Percentiles rank a stretch among this genome's conserved stretches.
Conservation (phyloP, 257 asterid genomes). For the Hygrophila difformis region DNA sequence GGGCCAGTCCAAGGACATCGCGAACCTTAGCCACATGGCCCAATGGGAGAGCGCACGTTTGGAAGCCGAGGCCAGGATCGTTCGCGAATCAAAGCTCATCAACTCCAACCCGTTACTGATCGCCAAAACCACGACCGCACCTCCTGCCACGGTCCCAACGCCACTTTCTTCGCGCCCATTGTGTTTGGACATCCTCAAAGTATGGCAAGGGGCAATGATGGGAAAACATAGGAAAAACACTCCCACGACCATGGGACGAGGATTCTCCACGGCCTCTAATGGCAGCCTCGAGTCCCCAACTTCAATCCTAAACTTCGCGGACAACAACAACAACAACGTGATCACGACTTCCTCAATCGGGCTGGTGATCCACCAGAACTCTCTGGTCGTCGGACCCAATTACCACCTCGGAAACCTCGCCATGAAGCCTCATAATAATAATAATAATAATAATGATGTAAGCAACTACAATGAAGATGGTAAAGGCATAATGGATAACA, state of each 20-base stretch:
- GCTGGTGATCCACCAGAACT: neutral
- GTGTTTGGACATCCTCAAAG: conserved; percentile 44
- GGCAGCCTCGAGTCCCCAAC: conserved; percentile 22
- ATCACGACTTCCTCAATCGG: conserved; percentile 5
- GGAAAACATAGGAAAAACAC: conserved; percentile 14
- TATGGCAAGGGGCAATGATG: conserved; percentile 35
- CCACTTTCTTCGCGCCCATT: conserved; percentile 20
- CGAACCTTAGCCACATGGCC: conserved; percentile 54
- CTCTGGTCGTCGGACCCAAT: neutral
- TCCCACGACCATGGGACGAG: neutral
- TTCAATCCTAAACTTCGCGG: conserved; percentile 23
- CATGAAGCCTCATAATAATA: neutral
- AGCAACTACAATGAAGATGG: neutral
- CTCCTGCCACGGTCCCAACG: neutral
- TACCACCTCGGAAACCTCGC: conserved; percentile 12
- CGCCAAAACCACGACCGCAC: conserved; percentile 4
- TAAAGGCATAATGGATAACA: conserved; percentile 20
- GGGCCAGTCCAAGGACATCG: conserved; percentile 26
- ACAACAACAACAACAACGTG: conserved; percentile 11
- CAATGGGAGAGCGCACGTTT: conserved; percentile 54
- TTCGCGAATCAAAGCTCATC: conserved; percentile 19
- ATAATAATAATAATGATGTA: neutral
- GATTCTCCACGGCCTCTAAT: conserved; percentile 6
- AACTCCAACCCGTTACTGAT: neutral
- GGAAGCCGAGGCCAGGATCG: conserved; percentile 40